Percentiles rank a stretch among this genome's conserved stretches.
Conservation (phyloP, 108 stramenopile genomes). For the Cyclotella sp. region DNA sequence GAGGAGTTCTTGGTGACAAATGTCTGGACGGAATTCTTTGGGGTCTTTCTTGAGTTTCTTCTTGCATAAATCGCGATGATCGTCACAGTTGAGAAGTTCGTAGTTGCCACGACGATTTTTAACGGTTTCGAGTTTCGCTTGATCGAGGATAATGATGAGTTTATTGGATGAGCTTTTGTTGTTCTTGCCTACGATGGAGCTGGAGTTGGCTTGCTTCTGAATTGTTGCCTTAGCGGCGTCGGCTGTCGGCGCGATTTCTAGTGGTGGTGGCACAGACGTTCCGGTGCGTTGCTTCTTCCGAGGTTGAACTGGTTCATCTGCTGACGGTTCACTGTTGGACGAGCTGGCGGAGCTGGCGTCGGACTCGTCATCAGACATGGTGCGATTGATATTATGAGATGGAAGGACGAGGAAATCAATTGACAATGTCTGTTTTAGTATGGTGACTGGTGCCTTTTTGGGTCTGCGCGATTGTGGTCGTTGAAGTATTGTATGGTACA, state of each 20-base stretch:
- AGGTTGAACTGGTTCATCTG: slow-evolving; percentile 17
- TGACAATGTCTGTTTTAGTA: background rate
- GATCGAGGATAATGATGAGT: slow-evolving; percentile 87
- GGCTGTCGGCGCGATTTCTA: slow-evolving; percentile 64
- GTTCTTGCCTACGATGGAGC: slow-evolving; percentile 31
- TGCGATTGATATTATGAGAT: background rate
- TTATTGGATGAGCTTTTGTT: slow-evolving; percentile 37
- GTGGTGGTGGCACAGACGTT: slow-evolving; percentile 41
- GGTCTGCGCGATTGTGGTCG: no score
- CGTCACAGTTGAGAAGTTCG: slow-evolving; percentile 98
- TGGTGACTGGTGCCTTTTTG: background rate
- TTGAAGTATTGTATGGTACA: no score
- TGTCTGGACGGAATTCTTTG: slow-evolving; percentile 94
- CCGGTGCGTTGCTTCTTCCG: slow-evolving; percentile 57
- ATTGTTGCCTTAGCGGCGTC: slow-evolving; percentile 41
- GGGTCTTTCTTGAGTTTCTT: slow-evolving; percentile 95
- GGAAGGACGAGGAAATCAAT: background rate
- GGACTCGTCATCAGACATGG: slow-evolving; percentile 49
- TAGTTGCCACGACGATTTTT: slow-evolving; percentile 95
- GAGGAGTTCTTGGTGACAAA: slow-evolving; percentile 97
- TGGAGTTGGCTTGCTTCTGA: slow-evolving; percentile 32
- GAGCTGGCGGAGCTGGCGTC: slow-evolving; percentile 24
- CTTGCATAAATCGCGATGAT: slow-evolving; percentile 93
- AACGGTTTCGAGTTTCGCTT: slow-evolving; percentile 96
- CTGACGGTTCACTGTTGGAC: slow-evolving; percentile 3